Conservation (phyloP, 129 eudicot species). For the Scalesia atractyloides region DNA sequence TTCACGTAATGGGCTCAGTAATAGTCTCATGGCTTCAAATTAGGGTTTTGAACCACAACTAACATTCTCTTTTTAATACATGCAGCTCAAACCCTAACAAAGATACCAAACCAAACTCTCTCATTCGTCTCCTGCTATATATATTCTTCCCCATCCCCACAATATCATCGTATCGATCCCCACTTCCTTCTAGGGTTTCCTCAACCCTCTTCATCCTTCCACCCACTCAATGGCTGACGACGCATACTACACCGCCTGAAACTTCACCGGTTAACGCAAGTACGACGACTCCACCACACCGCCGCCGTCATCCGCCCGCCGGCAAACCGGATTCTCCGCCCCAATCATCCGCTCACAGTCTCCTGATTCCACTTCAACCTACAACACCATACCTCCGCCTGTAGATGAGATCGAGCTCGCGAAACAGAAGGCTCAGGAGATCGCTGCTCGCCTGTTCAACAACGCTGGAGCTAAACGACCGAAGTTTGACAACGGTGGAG, state of each 20-base stretch:
- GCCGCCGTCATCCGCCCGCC: constrained; percentile 46
- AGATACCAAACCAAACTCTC: too few species aligned
- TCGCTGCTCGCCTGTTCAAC: too few species aligned
- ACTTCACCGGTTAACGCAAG: constrained; percentile 63
- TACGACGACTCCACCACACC: constrained; percentile 73
- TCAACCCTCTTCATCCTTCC: neutral
- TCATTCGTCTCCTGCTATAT: too few species aligned
- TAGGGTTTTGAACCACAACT: too few species aligned
- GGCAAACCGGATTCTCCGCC: too few species aligned
- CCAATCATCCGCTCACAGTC: constrained; percentile 53
- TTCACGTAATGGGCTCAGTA: too few species aligned
- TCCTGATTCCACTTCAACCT: constrained; percentile 47
- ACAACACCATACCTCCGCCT: constrained; percentile 54
- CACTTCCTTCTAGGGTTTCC: constrained; percentile 48
- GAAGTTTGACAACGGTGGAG: too few species aligned
- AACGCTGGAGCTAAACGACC: too few species aligned
- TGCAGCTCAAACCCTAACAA: too few species aligned
- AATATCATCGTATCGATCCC: constrained; percentile 13
- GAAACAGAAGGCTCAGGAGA: constrained; percentile 61
- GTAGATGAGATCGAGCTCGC: constrained; percentile 65
- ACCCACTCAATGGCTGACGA: constrained; percentile 71
- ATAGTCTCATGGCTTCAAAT: too few species aligned
- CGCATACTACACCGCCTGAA: constrained; percentile 46
- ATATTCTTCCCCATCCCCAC: constrained; percentile 13
- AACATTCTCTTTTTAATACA: too few species aligned